These are phyloP conservation scores for Persicaria tinctoria DNA, from an alignment of 148 eudicot species.

Conservation along the genomic window DNA sequence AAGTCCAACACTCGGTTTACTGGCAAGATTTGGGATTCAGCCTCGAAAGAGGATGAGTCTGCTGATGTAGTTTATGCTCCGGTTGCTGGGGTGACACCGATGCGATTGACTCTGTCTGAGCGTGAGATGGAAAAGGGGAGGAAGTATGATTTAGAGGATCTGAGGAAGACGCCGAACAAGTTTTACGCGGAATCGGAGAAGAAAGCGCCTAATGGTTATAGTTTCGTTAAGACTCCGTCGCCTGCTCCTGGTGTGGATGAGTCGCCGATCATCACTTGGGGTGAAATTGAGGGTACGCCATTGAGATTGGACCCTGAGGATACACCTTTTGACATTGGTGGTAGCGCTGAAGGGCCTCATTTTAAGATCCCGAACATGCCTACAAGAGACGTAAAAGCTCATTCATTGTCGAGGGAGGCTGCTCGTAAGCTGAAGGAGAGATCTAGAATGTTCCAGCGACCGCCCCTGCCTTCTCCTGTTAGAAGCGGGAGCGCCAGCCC, in stretches of 20 bases:
- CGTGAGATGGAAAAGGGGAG: slow-evolving; percentile 55
- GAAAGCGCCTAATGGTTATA: slow-evolving; percentile 73
- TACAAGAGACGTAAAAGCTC: slow-evolving; percentile 78
- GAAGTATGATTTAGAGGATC: slow-evolving; percentile 83
- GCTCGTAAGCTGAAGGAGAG: slow-evolving; percentile 76
- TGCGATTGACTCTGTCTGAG: slow-evolving; percentile 27
- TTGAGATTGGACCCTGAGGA: slow-evolving; percentile 84
- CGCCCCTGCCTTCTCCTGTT: slow-evolving; percentile 75
- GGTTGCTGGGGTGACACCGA: slow-evolving; percentile 57
- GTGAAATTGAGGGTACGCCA: slow-evolving; percentile 96
- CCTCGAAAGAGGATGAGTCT: slow-evolving; percentile 41
- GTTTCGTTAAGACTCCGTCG: slow-evolving; percentile 74
- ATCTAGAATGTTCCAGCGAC: slow-evolving; percentile 65
- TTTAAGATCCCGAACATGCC: slow-evolving; percentile 78
- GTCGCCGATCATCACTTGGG: slow-evolving; percentile 92
- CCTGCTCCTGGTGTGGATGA: slow-evolving; percentile 92
- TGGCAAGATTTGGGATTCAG: slow-evolving; percentile 53
- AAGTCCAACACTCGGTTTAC: slow-evolving; percentile 66
- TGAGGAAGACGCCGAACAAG: slow-evolving; percentile 69
- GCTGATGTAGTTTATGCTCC: slow-evolving; percentile 54
- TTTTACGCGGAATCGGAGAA: slow-evolving; percentile 66
- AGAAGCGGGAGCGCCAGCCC: slow-evolving; percentile 96
- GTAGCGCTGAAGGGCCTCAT: slow-evolving; percentile 88
- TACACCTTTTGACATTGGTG: slow-evolving; percentile 88
- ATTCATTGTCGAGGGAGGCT: slow-evolving; percentile 81